These are phyloP conservation scores for Boletus speciosus DNA, from an alignment of 768 basidiomycete species.

Conservation along the genomic window DNA sequence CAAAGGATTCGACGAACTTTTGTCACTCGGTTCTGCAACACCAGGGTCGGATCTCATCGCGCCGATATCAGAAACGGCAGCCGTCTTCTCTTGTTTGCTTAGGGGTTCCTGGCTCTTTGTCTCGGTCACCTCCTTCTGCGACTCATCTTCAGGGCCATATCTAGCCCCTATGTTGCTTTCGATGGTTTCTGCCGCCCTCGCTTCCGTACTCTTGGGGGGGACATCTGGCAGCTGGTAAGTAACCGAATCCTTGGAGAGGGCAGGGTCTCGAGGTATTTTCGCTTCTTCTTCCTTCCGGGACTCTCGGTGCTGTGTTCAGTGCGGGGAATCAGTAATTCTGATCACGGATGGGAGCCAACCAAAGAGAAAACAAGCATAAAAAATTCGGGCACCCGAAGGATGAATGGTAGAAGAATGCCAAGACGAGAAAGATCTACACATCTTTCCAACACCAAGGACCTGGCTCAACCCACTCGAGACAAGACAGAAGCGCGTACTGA, in stretches of 20 bases:
- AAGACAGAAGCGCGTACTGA: neutral
- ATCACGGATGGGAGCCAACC: neutral
- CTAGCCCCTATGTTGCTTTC: neutral
- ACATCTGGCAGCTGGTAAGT: neutral
- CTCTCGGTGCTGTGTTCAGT: conserved; percentile 1
- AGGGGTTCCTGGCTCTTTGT: neutral
- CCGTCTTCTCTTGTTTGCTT: neutral
- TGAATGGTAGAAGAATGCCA: neutral
- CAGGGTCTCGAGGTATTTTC: neutral
- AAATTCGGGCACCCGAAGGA: neutral
- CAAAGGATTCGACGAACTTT: conserved; percentile 9
- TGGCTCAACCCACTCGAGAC: neutral
- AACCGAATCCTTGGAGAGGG: neutral
- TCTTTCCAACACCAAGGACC: neutral
- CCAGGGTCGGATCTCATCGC: neutral
- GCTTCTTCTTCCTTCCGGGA: neutral
- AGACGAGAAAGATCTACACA: neutral
- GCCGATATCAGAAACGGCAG: neutral
- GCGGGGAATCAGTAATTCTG: conserved; percentile 5
- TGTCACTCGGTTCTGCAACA: neutral
- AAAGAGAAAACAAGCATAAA: neutral
- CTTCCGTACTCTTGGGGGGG: neutral
- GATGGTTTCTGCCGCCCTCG: neutral
- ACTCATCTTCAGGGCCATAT: neutral
- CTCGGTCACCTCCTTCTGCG: neutral